Evolutionary conservation across 2,329 filamentous ascomycete genomes (phyloP), one percentile per base, ranked within the genome.

Genomic region (Chaetomium olivaceum): DNA sequence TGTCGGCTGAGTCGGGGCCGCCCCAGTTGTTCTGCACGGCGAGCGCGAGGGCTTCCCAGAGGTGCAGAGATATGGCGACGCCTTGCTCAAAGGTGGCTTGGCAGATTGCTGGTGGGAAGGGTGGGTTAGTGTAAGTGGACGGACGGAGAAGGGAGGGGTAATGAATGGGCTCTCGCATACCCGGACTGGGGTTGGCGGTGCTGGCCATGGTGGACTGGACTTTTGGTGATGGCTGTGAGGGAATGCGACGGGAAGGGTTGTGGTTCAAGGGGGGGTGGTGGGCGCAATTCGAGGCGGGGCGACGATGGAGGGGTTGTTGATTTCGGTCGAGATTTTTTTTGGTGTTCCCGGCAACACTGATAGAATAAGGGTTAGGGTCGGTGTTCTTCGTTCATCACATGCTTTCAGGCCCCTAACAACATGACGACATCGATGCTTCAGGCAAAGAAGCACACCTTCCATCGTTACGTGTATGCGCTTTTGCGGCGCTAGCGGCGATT

Each of bases 21-120:
- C 94, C 95, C 90, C 93, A 97, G 79, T 87, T 84, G 77, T 92
- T 92, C 76, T 91, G 86, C 54, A 97, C 91, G 56, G 95, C 92
- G 75, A 97, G 88, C 58, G 90, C 90, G 62, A 99, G 89, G 36
- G 92, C 90, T 8, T 91, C 89, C 95, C 95, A 99, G 74, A 91
- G 86, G 81, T 93, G 88, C 70, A 99, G 87, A 52, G 90, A 82
- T 76, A 95, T 89, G 76, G 92, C 92, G 72, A 97, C 90, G 75
- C 88, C 91, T 74, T 95, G 89, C 77, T 98, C 95, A 80, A 98
- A 91, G 74, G 87, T 84, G 70, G 83, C 78, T 74, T 89, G 84
- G 72, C 84, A 83, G 72, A 80, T 79, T 73, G 83, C 84, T 86
- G 72, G 65, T 61, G n/a, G 59, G 56, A 50, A 67, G 70, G 46